Evolutionary conservation across 2,329 filamentous ascomycete species (phyloP).

Genomic region (Ceratocystis cacaofunesta): DNA sequence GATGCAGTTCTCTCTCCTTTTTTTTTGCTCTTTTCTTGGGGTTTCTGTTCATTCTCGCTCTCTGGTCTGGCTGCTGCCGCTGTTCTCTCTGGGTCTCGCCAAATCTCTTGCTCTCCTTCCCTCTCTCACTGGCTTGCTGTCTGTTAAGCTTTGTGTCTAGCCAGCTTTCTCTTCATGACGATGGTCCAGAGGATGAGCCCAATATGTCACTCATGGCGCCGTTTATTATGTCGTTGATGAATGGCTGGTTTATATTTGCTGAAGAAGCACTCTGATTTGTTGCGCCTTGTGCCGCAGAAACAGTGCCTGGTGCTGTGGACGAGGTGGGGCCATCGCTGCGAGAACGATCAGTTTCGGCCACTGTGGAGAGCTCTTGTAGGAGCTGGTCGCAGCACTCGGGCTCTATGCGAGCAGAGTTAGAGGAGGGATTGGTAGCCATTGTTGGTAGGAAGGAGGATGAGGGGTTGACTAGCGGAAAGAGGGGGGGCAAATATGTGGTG

Average conservation of each 20-base stretch:
- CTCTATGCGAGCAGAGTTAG: constrained; percentile 9
- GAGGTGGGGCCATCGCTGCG: constrained; percentile 3
- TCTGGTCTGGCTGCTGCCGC: background rate
- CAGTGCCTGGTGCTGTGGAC: constrained; percentile 3
- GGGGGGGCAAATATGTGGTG: background rate
- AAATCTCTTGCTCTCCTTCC: background rate
- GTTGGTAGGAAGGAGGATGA: background rate
- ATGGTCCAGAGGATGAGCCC: background rate
- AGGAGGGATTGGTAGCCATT: constrained; percentile 8
- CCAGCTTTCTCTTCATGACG: background rate
- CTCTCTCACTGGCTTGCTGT: background rate
- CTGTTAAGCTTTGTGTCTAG: background rate
- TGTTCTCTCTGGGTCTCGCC: background rate
- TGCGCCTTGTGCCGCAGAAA: background rate
- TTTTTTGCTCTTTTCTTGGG: background rate
- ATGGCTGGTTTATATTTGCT: constrained; percentile 15
- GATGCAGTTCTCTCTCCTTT: background rate
- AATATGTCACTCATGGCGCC: constrained; percentile 13
- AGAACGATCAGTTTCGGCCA: constrained; percentile 10
- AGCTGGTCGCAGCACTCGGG: constrained; percentile 15
- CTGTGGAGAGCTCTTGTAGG: constrained; percentile 14
- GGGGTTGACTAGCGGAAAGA: background rate
- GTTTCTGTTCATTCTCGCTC: background rate
- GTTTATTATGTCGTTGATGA: constrained; percentile 13
- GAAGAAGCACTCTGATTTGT: background rate